These are phyloP conservation scores for Xylaria polymorpha DNA, from an alignment of 2,329 filamentous ascomycete species.

Conservation along the genomic window DNA sequence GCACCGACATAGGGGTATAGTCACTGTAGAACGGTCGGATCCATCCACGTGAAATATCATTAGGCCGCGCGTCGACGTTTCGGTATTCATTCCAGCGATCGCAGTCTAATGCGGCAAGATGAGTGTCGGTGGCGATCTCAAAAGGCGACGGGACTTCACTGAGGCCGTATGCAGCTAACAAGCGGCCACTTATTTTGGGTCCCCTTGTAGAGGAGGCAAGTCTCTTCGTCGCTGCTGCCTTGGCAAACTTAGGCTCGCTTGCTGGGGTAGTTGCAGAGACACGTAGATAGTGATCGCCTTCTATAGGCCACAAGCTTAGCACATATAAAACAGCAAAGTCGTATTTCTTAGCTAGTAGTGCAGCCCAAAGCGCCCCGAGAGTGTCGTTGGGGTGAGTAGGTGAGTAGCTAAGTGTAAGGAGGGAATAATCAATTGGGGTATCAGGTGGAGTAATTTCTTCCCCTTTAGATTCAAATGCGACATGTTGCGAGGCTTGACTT, in stretches of 20 bases:
- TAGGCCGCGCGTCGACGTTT: constrained; percentile 33
- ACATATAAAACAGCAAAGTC: constrained; percentile 70
- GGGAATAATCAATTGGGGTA: constrained; percentile 47
- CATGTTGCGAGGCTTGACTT: constrained; percentile 19
- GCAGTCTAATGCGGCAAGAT: constrained; percentile 36
- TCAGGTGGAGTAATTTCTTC: constrained; percentile 45
- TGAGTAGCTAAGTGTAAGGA: constrained; percentile 60
- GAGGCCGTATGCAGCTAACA: constrained; percentile 41
- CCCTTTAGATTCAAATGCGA: constrained; percentile 31
- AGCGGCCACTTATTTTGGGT: constrained; percentile 33
- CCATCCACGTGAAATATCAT: constrained; percentile 41
- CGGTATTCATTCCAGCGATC: constrained; percentile 42
- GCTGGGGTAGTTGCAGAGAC: constrained; percentile 24
- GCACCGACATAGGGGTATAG: constrained; percentile 17
- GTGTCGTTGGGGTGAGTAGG: constrained; percentile 58
- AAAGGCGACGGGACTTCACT: constrained; percentile 40
- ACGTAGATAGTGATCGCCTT: constrained; percentile 32
- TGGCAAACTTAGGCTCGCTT: constrained; percentile 8
- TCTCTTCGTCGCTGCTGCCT: background rate
- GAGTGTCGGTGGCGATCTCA: constrained; percentile 39
- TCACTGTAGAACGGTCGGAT: constrained; percentile 38
- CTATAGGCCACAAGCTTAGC: constrained; percentile 66
- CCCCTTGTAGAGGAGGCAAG: background rate
- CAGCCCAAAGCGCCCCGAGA: constrained; percentile 65
- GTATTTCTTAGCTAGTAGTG: constrained; percentile 66